Conservation (phyloP, 1,284 basidiomycete species). For the Inonotus hispidus region DNA sequence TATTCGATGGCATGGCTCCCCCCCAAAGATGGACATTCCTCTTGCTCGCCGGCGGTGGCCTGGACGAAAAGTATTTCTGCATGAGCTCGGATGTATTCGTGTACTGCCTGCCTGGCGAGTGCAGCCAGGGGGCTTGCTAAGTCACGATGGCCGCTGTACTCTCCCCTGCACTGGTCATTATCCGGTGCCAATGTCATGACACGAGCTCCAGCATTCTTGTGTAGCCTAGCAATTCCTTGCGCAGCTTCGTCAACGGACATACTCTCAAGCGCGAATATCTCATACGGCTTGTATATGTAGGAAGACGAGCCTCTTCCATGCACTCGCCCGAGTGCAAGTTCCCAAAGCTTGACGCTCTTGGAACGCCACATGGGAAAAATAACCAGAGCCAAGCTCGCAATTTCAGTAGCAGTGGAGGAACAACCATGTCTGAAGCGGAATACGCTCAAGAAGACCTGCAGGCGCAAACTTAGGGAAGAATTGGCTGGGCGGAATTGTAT, state of each 20-base stretch:
- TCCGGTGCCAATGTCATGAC: not conserved
- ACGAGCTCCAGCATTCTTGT: conserved; percentile 16
- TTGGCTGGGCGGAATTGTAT: conserved; percentile 24
- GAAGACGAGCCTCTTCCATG: conserved; percentile 29
- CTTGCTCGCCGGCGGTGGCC: conserved; percentile 34
- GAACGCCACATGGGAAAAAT: conserved; percentile 38
- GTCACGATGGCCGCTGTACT: conserved; percentile 1
- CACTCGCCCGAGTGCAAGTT: conserved; percentile 7
- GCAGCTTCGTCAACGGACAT: conserved; percentile 47
- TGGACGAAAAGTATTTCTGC: conserved; percentile 47
- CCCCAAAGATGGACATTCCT: conserved; percentile 24
- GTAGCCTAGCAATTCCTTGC: conserved; percentile 32
- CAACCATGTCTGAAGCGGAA: conserved; percentile 36
- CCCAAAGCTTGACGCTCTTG: conserved; percentile 36
- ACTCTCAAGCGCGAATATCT: conserved; percentile 48
- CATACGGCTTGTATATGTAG: conserved; percentile 37
- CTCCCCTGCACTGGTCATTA: not conserved
- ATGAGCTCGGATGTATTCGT: conserved; percentile 45
- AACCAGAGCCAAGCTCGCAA: conserved; percentile 56
- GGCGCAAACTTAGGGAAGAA: conserved; percentile 36
- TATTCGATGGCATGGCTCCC: conserved; percentile 35
- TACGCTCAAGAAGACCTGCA: conserved; percentile 48
- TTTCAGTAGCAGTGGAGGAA: conserved; percentile 38
- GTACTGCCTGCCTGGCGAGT: conserved; percentile 44
- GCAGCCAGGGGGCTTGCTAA: conserved; percentile 37